phyloP scores from a whole-genome alignment of 805 yeast genomes.

The Saccharomyces eubayanus region DNA sequence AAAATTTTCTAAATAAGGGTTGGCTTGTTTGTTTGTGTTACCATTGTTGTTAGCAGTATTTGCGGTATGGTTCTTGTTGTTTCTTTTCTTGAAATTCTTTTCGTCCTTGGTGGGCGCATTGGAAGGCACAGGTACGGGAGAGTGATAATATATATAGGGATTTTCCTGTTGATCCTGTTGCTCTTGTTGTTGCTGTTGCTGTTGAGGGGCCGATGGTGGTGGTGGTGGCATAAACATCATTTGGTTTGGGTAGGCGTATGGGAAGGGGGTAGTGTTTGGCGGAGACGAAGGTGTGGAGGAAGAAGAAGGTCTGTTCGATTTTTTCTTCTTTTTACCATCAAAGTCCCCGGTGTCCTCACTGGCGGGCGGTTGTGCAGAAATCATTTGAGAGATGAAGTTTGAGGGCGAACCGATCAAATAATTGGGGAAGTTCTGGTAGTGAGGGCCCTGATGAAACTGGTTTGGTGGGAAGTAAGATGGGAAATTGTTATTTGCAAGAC shows the following conservation, averaged over 20 bases:
- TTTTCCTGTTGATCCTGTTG: slow-evolving; percentile 3
- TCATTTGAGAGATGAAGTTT: slow-evolving; percentile 1
- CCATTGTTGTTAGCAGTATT: neutral
- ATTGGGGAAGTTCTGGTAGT: neutral
- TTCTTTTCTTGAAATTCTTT: neutral
- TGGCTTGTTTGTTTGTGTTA: slow-evolving; percentile 10
- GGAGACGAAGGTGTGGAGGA: slow-evolving; percentile 1
- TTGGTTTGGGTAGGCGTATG: slow-evolving; percentile 2
- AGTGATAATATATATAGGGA: slow-evolving; percentile 9
- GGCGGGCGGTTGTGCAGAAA: slow-evolving; percentile 1
- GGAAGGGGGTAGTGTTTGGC: slow-evolving; percentile 4
- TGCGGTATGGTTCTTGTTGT: neutral
- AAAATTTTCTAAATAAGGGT: slow-evolving; percentile 18
- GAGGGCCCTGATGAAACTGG: neutral
- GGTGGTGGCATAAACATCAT: slow-evolving; percentile 10
- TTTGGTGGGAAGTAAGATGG: neutral
- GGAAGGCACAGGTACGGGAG: slow-evolving; percentile 1
- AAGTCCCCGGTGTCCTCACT: neutral
- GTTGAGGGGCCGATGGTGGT: slow-evolving; percentile 4
- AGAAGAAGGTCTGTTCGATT: neutral
- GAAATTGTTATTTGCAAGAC: neutral
- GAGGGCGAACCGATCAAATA: slow-evolving; percentile 1
- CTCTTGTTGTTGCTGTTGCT: neutral
- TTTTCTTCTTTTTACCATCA: neutral
- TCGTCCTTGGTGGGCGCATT: neutral